Evolutionary conservation across 306 rosid genomes (phyloP).

Genomic region (Hippophae gyantsensis): DNA sequence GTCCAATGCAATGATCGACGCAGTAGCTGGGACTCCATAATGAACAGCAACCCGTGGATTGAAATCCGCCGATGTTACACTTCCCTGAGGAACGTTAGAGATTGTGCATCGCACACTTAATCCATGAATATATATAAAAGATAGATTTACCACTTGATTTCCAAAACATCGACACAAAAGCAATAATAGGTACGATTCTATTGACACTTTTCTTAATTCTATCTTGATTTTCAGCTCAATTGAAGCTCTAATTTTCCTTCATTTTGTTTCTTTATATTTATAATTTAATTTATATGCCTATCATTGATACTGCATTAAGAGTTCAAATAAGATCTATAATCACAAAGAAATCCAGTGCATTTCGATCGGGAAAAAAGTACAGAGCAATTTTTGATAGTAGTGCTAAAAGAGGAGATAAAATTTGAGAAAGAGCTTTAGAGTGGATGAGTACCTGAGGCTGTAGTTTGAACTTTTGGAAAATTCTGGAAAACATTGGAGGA

Average conservation of each 20-base stretch:
- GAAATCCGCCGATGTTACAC: slow-evolving; percentile 30
- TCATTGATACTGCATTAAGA: neutral
- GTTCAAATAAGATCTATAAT: neutral
- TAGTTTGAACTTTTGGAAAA: slow-evolving; percentile 32
- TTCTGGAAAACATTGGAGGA: slow-evolving; percentile 49
- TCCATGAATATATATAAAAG: slow-evolving; percentile 12
- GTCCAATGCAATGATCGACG: slow-evolving; percentile 78
- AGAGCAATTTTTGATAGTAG: no score
- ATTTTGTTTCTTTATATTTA: neutral
- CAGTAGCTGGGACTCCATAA: slow-evolving; percentile 73
- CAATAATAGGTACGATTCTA: neutral
- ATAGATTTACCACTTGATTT: neutral
- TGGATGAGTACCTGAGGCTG: neutral
- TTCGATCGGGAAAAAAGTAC: no score
- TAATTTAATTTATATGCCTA: neutral
- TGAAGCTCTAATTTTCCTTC: neutral
- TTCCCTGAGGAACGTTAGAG: slow-evolving; percentile 16
- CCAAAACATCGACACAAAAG: neutral
- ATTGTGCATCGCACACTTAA: slow-evolving; percentile 18
- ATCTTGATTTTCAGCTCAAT: neutral
- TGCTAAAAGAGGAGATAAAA: neutral
- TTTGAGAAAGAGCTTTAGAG: slow-evolving; percentile 16
- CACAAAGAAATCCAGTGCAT: no score
- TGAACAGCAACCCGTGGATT: slow-evolving; percentile 53
- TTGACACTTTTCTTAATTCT: neutral